phyloP scores from a whole-genome alignment of 768 basidiomycete species.

The Tricholomella constricta region DNA sequence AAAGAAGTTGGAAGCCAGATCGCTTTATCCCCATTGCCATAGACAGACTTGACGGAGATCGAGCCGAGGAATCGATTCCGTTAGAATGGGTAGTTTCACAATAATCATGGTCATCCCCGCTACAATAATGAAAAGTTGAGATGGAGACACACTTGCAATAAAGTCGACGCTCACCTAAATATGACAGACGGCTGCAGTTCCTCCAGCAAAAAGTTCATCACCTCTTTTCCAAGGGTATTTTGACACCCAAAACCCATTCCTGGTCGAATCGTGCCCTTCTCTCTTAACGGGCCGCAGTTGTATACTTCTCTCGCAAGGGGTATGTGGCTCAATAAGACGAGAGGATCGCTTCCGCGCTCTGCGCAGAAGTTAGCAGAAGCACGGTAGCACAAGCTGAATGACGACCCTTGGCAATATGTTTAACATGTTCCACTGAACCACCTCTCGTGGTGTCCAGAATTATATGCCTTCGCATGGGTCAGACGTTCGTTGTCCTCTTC shows the following conservation, averaged over 20 bases:
- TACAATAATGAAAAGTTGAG: constrained; percentile 28
- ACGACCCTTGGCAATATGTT: constrained; percentile 41
- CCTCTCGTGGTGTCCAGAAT: constrained; percentile 49
- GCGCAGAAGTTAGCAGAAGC: background rate
- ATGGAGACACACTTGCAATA: background rate
- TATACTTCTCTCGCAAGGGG: constrained; percentile 78
- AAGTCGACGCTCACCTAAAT: constrained; percentile 58
- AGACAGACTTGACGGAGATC: constrained; percentile 86
- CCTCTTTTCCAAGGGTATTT: constrained; percentile 73
- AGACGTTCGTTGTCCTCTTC: constrained; percentile 69
- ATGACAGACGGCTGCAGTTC: constrained; percentile 65
- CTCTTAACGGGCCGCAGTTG: constrained; percentile 77
- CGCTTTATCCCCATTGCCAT: constrained; percentile 84
- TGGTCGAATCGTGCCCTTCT: constrained; percentile 70
- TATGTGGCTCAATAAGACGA: constrained; percentile 84
- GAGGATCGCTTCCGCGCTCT: constrained; percentile 43
- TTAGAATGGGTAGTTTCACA: constrained; percentile 66
- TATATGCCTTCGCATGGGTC: constrained; percentile 38
- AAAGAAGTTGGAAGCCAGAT: constrained; percentile 91
- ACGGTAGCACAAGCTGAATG: background rate
- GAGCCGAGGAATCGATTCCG: constrained; percentile 34
- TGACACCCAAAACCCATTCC: constrained; percentile 83
- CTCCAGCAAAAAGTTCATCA: constrained; percentile 67
- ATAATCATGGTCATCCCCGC: constrained; percentile 95
- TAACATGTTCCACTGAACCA: constrained; percentile 58